phyloP scores from a whole-genome alignment of 192 early-diverging fungal species.

The Mortierella claussenii region DNA sequence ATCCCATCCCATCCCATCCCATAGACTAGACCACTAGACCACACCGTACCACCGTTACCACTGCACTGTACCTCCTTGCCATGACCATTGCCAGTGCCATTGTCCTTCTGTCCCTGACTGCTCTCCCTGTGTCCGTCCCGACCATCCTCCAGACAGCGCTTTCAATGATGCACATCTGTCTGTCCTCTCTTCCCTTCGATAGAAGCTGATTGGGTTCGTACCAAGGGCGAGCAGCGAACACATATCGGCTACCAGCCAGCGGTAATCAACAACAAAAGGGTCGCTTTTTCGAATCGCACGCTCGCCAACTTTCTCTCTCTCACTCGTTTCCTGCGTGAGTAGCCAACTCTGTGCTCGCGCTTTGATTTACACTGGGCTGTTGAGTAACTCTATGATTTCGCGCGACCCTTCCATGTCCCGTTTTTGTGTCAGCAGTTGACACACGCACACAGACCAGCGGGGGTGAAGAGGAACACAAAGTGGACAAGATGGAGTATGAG shows the following conservation, averaged over 20 bases:
- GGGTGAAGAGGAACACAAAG: too few species aligned
- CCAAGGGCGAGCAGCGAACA: not conserved
- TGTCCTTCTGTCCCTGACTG: not conserved
- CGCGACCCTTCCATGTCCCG: too few species aligned
- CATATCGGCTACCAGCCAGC: not conserved
- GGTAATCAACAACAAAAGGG: not conserved
- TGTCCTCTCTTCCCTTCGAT: not conserved
- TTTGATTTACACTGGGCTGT: not conserved
- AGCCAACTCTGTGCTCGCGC: not conserved
- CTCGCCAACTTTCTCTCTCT: not conserved
- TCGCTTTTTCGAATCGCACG: not conserved
- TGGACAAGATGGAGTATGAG: too few species aligned
- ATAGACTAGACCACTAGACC: not conserved
- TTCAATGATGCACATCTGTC: too few species aligned
- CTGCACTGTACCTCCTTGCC: not conserved
- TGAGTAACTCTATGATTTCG: too few species aligned
- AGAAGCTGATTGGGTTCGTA: not conserved
- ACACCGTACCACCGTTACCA: not conserved
- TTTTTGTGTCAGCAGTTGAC: constrained; percentile 16
- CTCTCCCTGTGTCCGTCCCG: not conserved
- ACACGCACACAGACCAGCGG: too few species aligned
- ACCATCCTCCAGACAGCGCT: not conserved
- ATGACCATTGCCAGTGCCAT: not conserved
- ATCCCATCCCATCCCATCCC: not conserved
- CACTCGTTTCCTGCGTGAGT: not conserved